Percentiles rank a stretch among this genome's conserved stretches.
These are phyloP conservation scores for Albophoma yamanashiensis DNA, from an alignment of 2,329 filamentous ascomycete genomes.

Conservation along the genomic window DNA sequence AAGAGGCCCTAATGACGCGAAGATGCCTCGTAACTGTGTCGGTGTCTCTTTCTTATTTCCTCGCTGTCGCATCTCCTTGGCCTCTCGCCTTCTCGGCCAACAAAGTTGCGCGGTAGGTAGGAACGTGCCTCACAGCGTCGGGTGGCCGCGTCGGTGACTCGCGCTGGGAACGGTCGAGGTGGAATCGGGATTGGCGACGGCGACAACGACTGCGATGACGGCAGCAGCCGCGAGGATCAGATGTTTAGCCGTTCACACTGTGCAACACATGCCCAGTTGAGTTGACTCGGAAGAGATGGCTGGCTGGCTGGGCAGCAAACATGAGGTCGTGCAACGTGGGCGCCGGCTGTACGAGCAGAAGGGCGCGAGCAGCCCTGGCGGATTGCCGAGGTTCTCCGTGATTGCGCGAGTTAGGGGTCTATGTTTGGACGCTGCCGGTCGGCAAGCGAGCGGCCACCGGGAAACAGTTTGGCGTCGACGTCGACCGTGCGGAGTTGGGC, in stretches of 20 bases:
- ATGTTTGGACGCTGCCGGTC: background rate
- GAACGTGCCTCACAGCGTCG: background rate
- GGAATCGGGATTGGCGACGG: background rate
- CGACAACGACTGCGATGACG: background rate
- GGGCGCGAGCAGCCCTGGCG: background rate
- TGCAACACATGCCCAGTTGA: background rate
- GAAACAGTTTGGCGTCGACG: background rate
- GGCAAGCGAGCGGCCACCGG: background rate
- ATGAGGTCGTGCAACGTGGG: background rate
- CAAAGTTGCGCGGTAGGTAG: background rate
- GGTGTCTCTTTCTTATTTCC: background rate
- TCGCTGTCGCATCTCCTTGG: background rate
- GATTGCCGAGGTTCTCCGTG: background rate
- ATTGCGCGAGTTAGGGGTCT: background rate
- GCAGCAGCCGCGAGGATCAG: background rate
- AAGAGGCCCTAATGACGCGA: background rate
- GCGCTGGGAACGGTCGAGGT: background rate
- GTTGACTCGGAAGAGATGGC: background rate
- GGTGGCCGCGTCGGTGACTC: background rate
- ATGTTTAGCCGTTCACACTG: background rate
- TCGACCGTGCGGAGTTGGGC: background rate
- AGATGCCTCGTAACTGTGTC: background rate
- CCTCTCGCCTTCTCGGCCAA: background rate
- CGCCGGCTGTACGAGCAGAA: background rate
- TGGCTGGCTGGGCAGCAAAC: background rate